Evolutionary conservation across 768 basidiomycete genomes (phyloP).

Genomic region (Boletus rex-veris): DNA sequence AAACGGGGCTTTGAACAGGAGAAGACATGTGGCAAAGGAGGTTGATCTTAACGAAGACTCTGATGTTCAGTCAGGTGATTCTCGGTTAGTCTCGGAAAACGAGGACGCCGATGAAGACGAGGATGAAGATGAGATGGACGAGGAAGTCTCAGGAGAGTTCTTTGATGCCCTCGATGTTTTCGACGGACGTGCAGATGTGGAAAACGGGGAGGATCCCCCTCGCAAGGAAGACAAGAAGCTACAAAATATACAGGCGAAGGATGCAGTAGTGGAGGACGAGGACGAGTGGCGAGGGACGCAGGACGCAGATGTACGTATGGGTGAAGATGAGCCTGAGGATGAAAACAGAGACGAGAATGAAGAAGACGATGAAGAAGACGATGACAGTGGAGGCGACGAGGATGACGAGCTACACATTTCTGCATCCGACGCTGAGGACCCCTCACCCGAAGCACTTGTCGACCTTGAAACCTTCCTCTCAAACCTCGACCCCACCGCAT

Average conservation of each 20-base stretch:
- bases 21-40: conserved; percentile 41
- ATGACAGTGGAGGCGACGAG: conserved; percentile 25
- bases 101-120: conserved; percentile 34
- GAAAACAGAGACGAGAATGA: conserved; percentile 17
- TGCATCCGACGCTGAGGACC: conserved; percentile 46
- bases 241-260: conserved; percentile 45
- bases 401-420: conserved; percentile 47
- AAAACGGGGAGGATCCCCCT: conserved; percentile 7
- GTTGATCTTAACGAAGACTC: conserved; percentile 65
- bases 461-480: conserved; percentile 73
- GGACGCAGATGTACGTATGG: conserved; percentile 29
- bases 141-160: conserved; percentile 50
- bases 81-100: conserved; percentile 13
- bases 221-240: conserved; percentile 9
- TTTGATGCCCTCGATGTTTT: conserved; percentile 64
- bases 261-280: conserved; percentile 43
- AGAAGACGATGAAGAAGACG: conserved; percentile 33
- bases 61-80: conserved; percentile 30
- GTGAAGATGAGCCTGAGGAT: conserved; percentile 36
- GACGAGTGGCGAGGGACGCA: conserved; percentile 27
- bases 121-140: conserved; percentile 45
- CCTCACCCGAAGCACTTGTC: conserved; percentile 57
- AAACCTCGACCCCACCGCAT: conserved; percentile 49
- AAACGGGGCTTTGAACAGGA: conserved; percentile 20
- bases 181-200: conserved; percentile 53